phyloP scores from a whole-genome alignment of 139 green algal genomes.

The Choricystis sp. region DNA sequence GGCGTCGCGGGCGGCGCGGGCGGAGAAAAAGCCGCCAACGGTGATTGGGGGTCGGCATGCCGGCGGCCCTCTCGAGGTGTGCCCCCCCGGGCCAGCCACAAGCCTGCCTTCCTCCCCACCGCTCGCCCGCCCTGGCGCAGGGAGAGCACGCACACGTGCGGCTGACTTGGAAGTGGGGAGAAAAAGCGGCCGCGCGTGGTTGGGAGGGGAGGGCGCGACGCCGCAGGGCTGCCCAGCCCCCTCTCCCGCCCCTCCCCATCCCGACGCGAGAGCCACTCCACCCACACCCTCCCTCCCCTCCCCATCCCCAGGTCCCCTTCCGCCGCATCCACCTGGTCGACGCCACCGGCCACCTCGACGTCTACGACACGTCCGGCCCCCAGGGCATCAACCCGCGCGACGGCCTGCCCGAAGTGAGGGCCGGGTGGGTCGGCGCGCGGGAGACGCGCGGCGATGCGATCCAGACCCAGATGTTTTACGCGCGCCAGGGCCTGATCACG shows the following conservation, averaged over 20 bases:
- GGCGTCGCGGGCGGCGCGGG: no score
- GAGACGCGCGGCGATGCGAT: conserved; percentile 35
- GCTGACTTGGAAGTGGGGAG: neutral
- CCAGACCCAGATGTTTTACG: conserved; percentile 67
- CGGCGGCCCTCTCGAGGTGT: no score
- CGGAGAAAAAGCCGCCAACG: no score
- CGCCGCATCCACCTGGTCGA: conserved; percentile 61
- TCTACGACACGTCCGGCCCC: conserved; percentile 82
- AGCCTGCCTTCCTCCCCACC: no score
- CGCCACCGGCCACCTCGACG: conserved; percentile 55
- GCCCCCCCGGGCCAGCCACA: no score
- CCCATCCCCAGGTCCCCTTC: conserved; percentile 57
- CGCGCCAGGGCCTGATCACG: conserved; percentile 64
- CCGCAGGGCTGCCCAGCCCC: neutral
- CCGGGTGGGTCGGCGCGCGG: conserved; percentile 50
- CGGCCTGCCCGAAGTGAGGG: conserved; percentile 62
- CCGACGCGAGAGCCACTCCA: neutral
- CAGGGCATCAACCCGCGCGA: conserved; percentile 43
- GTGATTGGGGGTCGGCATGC: no score
- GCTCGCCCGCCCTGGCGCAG: no score
- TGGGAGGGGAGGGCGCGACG: neutral
- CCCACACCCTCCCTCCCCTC: neutral
- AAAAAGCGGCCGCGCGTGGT: neutral
- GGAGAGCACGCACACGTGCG: no score
- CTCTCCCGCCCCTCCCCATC: neutral